Conservation (phyloP, 2,329 filamentous ascomycete genomes). For the Orbilia quercus region DNA sequence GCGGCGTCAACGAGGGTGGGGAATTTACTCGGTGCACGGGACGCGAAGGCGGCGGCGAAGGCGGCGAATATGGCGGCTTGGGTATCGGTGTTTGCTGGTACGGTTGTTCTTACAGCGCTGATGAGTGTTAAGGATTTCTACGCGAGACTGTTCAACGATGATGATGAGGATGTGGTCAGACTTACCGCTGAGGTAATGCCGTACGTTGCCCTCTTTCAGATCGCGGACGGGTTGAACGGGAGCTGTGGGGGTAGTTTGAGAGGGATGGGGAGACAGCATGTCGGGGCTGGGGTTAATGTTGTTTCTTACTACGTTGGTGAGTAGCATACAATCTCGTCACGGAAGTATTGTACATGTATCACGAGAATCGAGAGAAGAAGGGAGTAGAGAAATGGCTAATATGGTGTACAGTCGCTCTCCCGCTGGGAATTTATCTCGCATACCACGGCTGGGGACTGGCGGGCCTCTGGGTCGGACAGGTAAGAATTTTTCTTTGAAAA, state of each 20-base stretch:
- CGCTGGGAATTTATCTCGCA: conserved; percentile 83
- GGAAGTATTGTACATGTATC: too few relatives aligned
- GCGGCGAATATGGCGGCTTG: conserved; percentile 80
- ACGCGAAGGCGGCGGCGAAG: conserved; percentile 73
- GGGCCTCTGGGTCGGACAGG: conserved; percentile 83
- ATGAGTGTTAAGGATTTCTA: conserved; percentile 79
- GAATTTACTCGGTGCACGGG: conserved; percentile 78
- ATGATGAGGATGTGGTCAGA: conserved; percentile 76
- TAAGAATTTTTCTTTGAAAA: conserved; percentile 16
- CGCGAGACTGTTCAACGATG: conserved; percentile 83
- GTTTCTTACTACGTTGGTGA: conserved; percentile 81
- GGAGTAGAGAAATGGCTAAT: background rate
- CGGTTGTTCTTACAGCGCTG: conserved; percentile 74
- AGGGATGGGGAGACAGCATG: conserved; percentile 87
- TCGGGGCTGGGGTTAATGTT: conserved; percentile 83
- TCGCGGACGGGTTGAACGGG: conserved; percentile 86
- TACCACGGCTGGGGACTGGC: conserved; percentile 85
- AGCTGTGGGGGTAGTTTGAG: conserved; percentile 82
- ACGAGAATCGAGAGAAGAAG: too few relatives aligned
- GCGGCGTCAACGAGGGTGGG: conserved; percentile 81
- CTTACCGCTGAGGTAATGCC: conserved; percentile 83
- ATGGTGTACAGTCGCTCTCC: conserved; percentile 68
- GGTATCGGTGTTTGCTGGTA: conserved; percentile 76
- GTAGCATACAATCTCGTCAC: too few relatives aligned
- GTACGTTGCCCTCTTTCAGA: conserved; percentile 88